phyloP scores from a whole-genome alignment of 345 rosid genomes.

The Arabidopsis arenosa region DNA sequence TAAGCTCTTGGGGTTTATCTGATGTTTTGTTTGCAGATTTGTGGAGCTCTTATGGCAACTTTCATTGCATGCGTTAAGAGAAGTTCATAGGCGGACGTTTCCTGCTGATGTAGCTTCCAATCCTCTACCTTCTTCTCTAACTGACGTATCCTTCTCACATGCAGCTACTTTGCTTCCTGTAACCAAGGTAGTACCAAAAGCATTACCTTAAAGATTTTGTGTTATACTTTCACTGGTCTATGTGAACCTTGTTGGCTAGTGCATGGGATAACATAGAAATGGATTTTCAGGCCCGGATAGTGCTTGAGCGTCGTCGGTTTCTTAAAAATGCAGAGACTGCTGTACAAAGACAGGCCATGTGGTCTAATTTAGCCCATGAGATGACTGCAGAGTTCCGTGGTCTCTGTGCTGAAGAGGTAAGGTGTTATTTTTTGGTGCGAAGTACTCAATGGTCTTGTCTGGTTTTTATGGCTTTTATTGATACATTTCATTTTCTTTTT shows the following conservation, averaged over 20 bases:
- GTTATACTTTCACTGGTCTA: background rate
- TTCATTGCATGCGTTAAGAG: constrained; percentile 93
- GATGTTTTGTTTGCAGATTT: constrained; percentile 66
- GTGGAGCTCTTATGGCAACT: constrained; percentile 99
- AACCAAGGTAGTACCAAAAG: constrained; percentile 66
- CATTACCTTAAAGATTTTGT: background rate
- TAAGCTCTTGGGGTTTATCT: background rate
- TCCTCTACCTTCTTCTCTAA: constrained; percentile 89
- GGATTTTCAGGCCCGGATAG: constrained; percentile 81
- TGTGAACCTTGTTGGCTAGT: constrained; percentile 28
- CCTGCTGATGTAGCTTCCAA: constrained; percentile 82
- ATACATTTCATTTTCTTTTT: constrained; percentile 34
- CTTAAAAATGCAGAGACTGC: constrained; percentile 94
- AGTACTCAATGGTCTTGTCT: constrained; percentile 4
- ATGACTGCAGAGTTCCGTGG: constrained; percentile 99
- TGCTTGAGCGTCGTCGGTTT: constrained; percentile 93
- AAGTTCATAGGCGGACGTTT: constrained; percentile 95
- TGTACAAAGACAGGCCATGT: constrained; percentile 95
- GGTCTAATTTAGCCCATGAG: constrained; percentile 99
- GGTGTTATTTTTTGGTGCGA: background rate
- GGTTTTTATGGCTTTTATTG: constrained; percentile 14
- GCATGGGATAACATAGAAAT: background rate
- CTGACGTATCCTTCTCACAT: constrained; percentile 98
- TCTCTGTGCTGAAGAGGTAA: constrained; percentile 99
- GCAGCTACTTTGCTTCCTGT: constrained; percentile 98